Base-by-base conservation (phyloP, 2,329 filamentous ascomycete species). In the Cylindrodendrum hubeiense region DNA sequence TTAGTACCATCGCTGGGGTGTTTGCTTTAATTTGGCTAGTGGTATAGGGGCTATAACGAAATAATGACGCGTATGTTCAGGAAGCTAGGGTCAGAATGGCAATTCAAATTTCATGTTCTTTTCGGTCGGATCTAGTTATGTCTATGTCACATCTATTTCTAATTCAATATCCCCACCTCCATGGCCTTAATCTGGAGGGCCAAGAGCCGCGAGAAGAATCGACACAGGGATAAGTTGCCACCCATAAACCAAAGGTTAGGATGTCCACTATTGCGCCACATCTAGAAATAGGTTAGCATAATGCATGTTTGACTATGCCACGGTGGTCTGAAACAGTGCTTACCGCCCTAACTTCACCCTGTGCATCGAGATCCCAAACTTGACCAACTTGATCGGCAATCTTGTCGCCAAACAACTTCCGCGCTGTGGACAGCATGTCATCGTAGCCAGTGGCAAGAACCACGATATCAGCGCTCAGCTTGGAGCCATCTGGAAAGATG, bases 361-460 rank as follows among this genome's bases (percentile, higher is more conserved):
- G 26, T 13, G 67, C 54, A 22, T 69, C 47, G 12, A 67, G 22
- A n/a, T 60, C 37, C 67, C 67, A 67, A 1, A 54, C 37, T 17
- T 65, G 55, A 4, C 50, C 49, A 3, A 65, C 21, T 4, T 47
- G 50, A 28, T 77, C 70, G 2, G 78, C 78, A 22, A 82, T 67
- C 24, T 78, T 73, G 15, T 77, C 59, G 0, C 82, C 82, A n/a
- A 84, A 61, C 0, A 80, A 63, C 60, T 79, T 77, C 53, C 75
- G 67, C 1, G 78, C 70, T 9, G 73, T 78, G 4, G 73, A 76
- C 13, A 74, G 68, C 77, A 82, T 82, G 47, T 79, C 79, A 7
- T 81, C 75, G 63, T 77, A 84, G 0, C 82, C 82, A 0, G 82
- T 84, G 0, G 81, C 82, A 10, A 83, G 63, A 3, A 84, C 80